These are phyloP conservation scores for Sporopachydermia quercuum DNA, from an alignment of 805 yeast species.

Conservation along the genomic window DNA sequence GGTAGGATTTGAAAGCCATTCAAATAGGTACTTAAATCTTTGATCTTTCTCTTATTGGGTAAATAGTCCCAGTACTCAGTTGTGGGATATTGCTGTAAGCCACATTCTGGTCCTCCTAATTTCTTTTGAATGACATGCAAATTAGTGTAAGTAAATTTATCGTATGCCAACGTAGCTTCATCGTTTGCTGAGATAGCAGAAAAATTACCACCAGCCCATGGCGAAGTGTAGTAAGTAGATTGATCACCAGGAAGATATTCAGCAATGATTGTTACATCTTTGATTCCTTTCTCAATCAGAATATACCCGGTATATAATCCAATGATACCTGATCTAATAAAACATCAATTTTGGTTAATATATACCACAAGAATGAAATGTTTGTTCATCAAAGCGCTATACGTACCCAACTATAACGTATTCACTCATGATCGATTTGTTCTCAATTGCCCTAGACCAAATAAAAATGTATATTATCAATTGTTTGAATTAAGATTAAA, in stretches of 20 bases:
- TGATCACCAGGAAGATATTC: constrained; percentile 68
- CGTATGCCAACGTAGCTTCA: constrained; percentile 32
- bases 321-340: constrained; percentile 46
- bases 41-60: constrained; percentile 32
- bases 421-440: constrained; percentile 4
- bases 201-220: constrained; percentile 64
- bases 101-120: constrained; percentile 38
- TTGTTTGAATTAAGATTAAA: too few species aligned
- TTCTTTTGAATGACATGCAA: constrained; percentile 25
- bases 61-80: constrained; percentile 41
- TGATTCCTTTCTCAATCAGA: constrained; percentile 26
- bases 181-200: constrained; percentile 48
- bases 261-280: constrained; percentile 42
- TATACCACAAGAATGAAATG: too few species aligned
- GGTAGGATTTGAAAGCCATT: constrained; percentile 28
- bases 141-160: constrained; percentile 40
- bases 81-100: constrained; percentile 40
- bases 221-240: constrained; percentile 60
- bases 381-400: too few species aligned
- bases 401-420: constrained; percentile 21
- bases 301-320: constrained; percentile 49
- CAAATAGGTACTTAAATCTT: constrained; percentile 33
- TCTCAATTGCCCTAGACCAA: too few species aligned
- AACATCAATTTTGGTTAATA: too few species aligned
- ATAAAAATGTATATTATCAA: too few species aligned